Percentiles rank a stretch among this genome's conserved stretches.
Evolutionary conservation across 164 flowering plant species (phyloP).

Genomic region (Chimonanthus salicifolius): DNA sequence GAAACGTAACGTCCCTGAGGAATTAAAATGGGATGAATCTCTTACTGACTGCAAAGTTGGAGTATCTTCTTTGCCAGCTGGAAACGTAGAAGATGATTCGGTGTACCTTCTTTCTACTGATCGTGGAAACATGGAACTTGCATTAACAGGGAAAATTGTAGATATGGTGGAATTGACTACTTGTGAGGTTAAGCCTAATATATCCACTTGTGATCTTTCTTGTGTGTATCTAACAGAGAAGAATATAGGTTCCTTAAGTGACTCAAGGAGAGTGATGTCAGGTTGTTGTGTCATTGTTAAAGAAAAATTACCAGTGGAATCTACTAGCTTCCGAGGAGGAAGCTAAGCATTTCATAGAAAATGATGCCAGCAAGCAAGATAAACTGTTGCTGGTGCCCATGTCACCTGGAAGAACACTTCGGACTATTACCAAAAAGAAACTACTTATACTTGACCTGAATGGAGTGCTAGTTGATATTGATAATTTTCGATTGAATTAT

Average conservation of each 20-base stretch:
- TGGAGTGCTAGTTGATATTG: slow-evolving; percentile 80
- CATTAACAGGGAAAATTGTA: not conserved
- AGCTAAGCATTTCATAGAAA: not conserved
- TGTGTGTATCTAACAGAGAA: not conserved
- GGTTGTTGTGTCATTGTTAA: not conserved
- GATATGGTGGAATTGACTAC: not conserved
- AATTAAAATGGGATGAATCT: slow-evolving; percentile 1
- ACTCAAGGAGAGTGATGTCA: not conserved
- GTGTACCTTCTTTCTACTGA: not conserved
- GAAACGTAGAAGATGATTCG: not conserved
- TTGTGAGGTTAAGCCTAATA: not conserved
- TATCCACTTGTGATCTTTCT: not conserved
- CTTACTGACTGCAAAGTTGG: not conserved
- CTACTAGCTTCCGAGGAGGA: not conserved
- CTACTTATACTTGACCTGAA: slow-evolving; percentile 87
- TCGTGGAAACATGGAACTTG: not conserved
- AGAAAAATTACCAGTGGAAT: not conserved
- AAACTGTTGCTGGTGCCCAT: slow-evolving; percentile 3
- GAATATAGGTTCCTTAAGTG: not conserved
- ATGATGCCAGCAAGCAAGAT: slow-evolving; percentile 9
- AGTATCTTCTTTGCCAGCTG: slow-evolving; percentile 4
- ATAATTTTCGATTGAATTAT: slow-evolving; percentile 36
- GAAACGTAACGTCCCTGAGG: not conserved
- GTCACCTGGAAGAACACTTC: slow-evolving; percentile 9
- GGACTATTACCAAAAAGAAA: slow-evolving; percentile 31